These are phyloP conservation scores for Vigna radiata DNA, from an alignment of 306 rosid genomes.

Conservation along the genomic window DNA sequence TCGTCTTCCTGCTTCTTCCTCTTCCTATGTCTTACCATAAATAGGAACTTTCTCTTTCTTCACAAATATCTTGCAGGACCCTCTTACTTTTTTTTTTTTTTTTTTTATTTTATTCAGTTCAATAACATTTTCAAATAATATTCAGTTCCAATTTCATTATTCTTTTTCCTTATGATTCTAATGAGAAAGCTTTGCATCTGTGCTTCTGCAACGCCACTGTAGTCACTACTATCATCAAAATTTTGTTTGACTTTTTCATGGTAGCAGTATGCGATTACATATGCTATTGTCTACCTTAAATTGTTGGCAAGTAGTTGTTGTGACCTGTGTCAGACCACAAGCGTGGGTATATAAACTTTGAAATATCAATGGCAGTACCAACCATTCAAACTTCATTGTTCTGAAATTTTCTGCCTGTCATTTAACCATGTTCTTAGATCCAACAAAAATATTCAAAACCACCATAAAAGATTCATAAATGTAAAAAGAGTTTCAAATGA, in stretches of 20 bases:
- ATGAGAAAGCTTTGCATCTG: not conserved
- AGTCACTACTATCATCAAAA: constrained; percentile 2
- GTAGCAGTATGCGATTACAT: no score
- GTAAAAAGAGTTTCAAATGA: no score
- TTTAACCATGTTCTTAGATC: not conserved
- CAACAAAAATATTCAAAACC: not conserved
- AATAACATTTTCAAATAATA: no score
- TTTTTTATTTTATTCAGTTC: not conserved
- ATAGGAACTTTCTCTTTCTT: constrained; percentile 21
- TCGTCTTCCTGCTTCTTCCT: not conserved
- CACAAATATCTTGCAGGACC: not conserved
- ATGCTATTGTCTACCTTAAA: not conserved
- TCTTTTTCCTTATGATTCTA: constrained; percentile 19
- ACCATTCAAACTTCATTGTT: not conserved
- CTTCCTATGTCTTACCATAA: constrained; percentile 29
- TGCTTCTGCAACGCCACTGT: constrained; percentile 6
- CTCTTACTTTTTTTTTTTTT: not conserved
- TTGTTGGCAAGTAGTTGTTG: not conserved
- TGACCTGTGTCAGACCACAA: not conserved
- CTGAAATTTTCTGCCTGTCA: not conserved
- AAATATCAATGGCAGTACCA: not conserved
- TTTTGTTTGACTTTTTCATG: not conserved
- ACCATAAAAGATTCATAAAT: no score
- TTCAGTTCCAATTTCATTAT: not conserved
- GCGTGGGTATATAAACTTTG: not conserved